Evolutionary conservation across 495 filamentous ascomycete species (phyloP).

Genomic region (Extremus antarcticus): DNA sequence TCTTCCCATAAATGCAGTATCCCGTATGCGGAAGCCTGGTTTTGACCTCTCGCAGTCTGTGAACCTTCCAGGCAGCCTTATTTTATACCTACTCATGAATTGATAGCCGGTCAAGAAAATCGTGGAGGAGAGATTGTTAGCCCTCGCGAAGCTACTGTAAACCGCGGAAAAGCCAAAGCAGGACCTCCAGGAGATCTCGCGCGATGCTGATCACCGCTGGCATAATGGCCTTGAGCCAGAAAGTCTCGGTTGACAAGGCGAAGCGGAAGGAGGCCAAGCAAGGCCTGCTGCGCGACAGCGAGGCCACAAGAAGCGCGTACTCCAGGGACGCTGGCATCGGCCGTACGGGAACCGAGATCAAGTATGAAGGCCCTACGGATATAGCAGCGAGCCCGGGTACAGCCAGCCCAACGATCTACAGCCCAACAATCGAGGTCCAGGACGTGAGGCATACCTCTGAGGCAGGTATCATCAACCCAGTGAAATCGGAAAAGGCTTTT

Average conservation of each 20-base stretch:
- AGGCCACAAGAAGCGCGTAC: constrained; percentile 4
- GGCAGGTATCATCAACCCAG: neutral
- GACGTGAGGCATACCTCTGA: neutral
- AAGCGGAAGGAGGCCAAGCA: constrained; percentile 8
- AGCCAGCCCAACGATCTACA: neutral
- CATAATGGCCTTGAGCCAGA: neutral
- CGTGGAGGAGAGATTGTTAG: no score
- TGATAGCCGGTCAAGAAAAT: no score
- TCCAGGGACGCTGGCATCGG: neutral
- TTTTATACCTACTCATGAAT: no score
- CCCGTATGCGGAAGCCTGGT: no score
- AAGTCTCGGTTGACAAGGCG: constrained; percentile 1
- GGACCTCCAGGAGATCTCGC: no score
- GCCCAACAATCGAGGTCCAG: neutral
- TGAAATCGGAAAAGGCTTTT: neutral
- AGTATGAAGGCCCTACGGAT: constrained; percentile 3
- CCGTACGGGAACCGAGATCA: constrained; percentile 5
- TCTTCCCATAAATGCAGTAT: no score
- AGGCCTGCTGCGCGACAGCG: constrained; percentile 7
- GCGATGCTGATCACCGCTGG: constrained; percentile 4
- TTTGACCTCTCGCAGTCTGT: no score
- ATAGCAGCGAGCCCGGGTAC: neutral
- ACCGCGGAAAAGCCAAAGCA: no score
- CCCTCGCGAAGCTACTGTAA: no score
- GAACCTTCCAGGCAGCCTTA: no score